Conservation (phyloP, 441 rosid genomes). For the Populus hybrid region DNA sequence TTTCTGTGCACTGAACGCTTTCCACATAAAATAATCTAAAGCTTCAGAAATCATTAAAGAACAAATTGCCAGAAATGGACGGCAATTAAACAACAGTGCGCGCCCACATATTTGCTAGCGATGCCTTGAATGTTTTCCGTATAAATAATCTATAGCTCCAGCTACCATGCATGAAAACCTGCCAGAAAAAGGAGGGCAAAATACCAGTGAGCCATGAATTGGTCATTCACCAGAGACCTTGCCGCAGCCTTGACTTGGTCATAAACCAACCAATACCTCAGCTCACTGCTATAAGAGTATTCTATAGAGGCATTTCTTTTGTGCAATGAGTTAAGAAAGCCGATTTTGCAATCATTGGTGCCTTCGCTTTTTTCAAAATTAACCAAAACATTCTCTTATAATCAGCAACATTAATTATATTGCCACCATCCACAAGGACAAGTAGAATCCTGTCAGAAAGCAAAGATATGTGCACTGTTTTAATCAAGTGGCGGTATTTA, state of each 20-base stretch:
- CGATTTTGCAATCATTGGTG: neutral
- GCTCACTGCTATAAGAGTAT: neutral
- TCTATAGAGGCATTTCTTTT: neutral
- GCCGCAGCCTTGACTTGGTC: neutral
- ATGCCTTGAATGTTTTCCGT: neutral
- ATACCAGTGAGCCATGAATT: neutral
- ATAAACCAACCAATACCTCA: neutral
- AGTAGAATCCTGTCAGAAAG: neutral
- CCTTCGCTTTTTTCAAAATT: neutral
- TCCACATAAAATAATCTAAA: too few species aligned
- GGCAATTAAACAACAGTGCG: neutral
- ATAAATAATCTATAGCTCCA: neutral
- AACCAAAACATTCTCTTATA: neutral
- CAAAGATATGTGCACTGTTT: neutral
- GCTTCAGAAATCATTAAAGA: neutral
- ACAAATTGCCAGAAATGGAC: neutral
- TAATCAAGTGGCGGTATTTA: neutral
- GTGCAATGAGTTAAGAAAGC: neutral
- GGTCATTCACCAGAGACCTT: neutral
- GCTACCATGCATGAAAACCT: neutral
- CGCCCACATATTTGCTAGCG: neutral
- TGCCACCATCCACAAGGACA: neutral
- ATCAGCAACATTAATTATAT: too few species aligned
- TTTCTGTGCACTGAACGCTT: too few species aligned
- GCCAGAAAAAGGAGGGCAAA: slow-evolving; percentile 2